These are phyloP conservation scores for Cynanchum wilfordii DNA, from an alignment of 257 asterid species.

Conservation along the genomic window DNA sequence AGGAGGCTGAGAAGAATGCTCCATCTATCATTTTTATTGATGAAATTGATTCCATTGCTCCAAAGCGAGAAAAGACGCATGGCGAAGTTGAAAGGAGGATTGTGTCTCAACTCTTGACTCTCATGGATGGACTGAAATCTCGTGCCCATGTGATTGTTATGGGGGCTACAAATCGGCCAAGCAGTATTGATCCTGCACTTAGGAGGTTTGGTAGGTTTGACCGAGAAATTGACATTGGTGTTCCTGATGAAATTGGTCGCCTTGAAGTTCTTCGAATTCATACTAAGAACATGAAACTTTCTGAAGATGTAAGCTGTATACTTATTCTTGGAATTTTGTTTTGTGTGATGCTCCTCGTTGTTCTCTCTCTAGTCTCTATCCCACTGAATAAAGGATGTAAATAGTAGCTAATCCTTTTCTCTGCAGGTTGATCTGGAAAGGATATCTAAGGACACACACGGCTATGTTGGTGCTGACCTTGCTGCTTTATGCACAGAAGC, in stretches of 20 bases:
- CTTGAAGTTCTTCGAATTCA: slow-evolving; percentile 62
- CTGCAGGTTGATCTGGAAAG: slow-evolving; percentile 53
- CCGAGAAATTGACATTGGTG: slow-evolving; percentile 62
- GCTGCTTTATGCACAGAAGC: slow-evolving; percentile 67
- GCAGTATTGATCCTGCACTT: slow-evolving; percentile 56
- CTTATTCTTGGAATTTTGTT: slow-evolving; percentile 1
- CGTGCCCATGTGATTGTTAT: slow-evolving; percentile 56
- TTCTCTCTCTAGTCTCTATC: not conserved
- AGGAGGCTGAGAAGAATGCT: slow-evolving; percentile 66
- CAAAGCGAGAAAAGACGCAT: slow-evolving; percentile 56
- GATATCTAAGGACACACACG: slow-evolving; percentile 47
- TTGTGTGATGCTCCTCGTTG: not conserved
- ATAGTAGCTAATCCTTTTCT: not conserved
- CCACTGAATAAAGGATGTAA: not conserved
- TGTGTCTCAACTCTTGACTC: slow-evolving; percentile 52
- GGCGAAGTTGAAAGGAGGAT: slow-evolving; percentile 64
- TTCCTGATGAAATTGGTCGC: slow-evolving; percentile 62
- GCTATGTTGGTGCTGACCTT: slow-evolving; percentile 57
- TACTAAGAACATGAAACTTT: slow-evolving; percentile 57
- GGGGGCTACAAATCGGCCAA: slow-evolving; percentile 61
- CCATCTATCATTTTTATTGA: slow-evolving; percentile 55
- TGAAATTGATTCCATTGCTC: slow-evolving; percentile 61
- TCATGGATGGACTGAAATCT: slow-evolving; percentile 55
- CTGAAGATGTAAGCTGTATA: slow-evolving; percentile 41
- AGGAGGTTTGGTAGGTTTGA: slow-evolving; percentile 63